phyloP scores from a whole-genome alignment of 208 protist species.

The Naegleria fowleri region DNA sequence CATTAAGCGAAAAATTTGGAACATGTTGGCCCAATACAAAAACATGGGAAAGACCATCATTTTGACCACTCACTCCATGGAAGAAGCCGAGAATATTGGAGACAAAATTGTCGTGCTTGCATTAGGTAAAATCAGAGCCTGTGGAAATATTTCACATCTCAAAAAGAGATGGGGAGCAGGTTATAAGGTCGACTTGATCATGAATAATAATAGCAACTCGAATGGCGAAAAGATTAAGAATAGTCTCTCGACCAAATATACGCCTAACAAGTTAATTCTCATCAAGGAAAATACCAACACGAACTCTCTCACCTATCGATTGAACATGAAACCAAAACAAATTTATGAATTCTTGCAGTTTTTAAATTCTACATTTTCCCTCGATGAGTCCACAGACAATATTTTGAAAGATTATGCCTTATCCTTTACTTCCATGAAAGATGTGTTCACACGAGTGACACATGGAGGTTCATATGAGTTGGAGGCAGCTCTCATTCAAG shows the following conservation, averaged over 20 bases:
- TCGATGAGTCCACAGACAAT: no score
- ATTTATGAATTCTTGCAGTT: not conserved
- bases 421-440: not conserved
- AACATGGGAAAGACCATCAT: constrained; percentile 39
- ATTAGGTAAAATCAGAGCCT: constrained; percentile 31
- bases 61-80: constrained; percentile 60
- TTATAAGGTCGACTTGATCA: constrained; percentile 25
- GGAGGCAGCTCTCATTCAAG: not conserved
- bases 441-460: not conserved
- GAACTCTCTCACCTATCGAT: not conserved
- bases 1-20: constrained; percentile 35
- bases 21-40: constrained; percentile 31
- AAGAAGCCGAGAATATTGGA: constrained; percentile 54
- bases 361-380: not conserved
- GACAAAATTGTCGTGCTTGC: constrained; percentile 56
- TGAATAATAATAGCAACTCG: not conserved
- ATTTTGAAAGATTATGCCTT: not conserved
- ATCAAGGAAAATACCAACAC: not conserved
- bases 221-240: not conserved
- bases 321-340: not conserved
- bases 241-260: not conserved
- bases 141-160: constrained; percentile 38
- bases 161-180: constrained; percentile 45
- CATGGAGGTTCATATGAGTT: not conserved
- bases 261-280: not conserved